Conservation (phyloP, 2,329 filamentous ascomycete genomes). For the Didymella lethalis region DNA sequence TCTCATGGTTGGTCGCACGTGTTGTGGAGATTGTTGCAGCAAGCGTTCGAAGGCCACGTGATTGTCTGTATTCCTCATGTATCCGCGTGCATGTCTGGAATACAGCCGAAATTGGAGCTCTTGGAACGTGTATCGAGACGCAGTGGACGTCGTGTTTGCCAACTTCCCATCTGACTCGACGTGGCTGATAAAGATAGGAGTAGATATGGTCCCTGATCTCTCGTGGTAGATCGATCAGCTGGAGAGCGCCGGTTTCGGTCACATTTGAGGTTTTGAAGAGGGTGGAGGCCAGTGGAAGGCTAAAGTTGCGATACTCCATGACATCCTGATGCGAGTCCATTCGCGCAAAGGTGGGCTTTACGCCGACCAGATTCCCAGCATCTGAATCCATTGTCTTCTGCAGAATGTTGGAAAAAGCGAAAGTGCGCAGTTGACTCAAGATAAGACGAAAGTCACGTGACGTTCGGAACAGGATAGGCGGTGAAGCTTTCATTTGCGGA, state of each 20-base stretch:
- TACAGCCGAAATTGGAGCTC: constrained; percentile 9
- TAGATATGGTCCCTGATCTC: constrained; percentile 23
- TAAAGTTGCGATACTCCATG: background rate
- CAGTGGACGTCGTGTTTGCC: constrained; percentile 17
- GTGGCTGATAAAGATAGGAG: constrained; percentile 11
- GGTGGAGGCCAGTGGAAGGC: background rate
- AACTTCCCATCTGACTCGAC: constrained; percentile 10
- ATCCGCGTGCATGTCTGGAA: constrained; percentile 17
- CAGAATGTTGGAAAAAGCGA: background rate
- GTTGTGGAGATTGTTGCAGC: constrained; percentile 14
- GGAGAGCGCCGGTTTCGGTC: background rate
- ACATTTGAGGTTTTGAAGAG: background rate
- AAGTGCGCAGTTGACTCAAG: constrained; percentile 15
- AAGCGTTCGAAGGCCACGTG: constrained; percentile 2
- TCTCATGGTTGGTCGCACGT: constrained; percentile 15
- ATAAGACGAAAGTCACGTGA: constrained; percentile 16
- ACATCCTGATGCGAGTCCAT: constrained; percentile 17
- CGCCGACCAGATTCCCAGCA: background rate
- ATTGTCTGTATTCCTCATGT: constrained; percentile 16
- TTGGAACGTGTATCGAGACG: constrained; percentile 7
- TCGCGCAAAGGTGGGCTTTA: constrained; percentile 10
- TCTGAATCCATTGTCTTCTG: constrained; percentile 1
- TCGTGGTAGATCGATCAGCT: constrained; percentile 17
- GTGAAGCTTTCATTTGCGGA: constrained; percentile 21
- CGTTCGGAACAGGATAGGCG: constrained; percentile 7